These are phyloP conservation scores for Talinum fruticosum DNA, from an alignment of 148 eudicot species.

Conservation along the genomic window DNA sequence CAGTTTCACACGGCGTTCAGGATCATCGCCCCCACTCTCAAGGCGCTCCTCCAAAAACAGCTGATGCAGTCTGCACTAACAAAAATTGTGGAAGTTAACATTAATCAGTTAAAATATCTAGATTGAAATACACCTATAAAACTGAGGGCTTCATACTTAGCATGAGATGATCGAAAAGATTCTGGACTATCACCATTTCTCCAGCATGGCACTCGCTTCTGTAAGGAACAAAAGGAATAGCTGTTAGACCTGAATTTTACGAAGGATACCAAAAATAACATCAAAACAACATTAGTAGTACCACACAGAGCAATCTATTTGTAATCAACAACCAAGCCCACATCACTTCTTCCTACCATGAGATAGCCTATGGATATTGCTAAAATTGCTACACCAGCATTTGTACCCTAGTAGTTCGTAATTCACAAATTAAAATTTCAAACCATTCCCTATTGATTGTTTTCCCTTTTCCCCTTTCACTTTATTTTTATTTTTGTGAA, in stretches of 20 bases:
- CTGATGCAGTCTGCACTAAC: conserved; percentile 73
- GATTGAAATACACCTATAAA: background rate
- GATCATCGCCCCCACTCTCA: conserved; percentile 60
- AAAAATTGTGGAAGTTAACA: conserved; percentile 19
- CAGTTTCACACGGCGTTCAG: conserved; percentile 75
- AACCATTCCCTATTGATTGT: background rate
- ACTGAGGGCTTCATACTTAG: conserved; percentile 53
- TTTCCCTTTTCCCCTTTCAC: background rate
- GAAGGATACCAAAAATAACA: background rate
- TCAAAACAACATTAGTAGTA: background rate
- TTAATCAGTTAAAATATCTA: conserved; percentile 7
- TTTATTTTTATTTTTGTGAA: background rate
- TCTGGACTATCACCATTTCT: conserved; percentile 78
- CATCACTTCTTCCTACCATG: background rate
- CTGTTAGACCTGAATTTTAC: background rate
- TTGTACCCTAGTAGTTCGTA: background rate
- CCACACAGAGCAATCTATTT: no score
- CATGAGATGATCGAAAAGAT: conserved; percentile 61
- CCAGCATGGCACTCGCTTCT: conserved; percentile 84
- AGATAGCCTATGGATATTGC: background rate
- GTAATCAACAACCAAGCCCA: no score
- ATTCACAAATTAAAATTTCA: background rate
- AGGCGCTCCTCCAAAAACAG: conserved; percentile 83
- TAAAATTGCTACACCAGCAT: background rate
- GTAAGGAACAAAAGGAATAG: conserved; percentile 19